Evolutionary conservation across 371 early-diverging fungal species (phyloP), one percentile per base, ranked within the genome.

Genomic region (Haplosporangium sp.): DNA sequence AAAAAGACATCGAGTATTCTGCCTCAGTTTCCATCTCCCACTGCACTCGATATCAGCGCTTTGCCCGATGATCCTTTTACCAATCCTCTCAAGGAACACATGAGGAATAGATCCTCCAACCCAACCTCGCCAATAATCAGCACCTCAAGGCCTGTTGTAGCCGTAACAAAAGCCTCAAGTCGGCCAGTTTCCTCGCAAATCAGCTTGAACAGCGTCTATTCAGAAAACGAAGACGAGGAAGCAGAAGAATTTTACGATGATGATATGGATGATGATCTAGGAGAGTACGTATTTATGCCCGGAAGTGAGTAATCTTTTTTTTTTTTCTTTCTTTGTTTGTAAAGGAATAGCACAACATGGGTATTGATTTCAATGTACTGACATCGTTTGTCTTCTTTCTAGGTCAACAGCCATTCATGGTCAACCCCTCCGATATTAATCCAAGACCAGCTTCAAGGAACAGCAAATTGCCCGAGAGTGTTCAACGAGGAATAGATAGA

Each of bases 361-460:
- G 42, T 42, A 42, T 8, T 42, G 10, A 42, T 42, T 5, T 42
- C 42, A 8, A 42, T 10, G 5, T 42, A 10, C 42, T 42, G 10
- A 42, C 42, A 42, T 5, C 42, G 27, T 45, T 20, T 45, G 17
- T 45, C 19, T 44, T 55, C 19, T 34, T 53, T 11, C 20, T 56
- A 67, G 67, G 27, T 45, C 61, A 19, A 3, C 52, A 61, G 45
- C 76, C 76, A 8, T 76, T 60, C 65, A 71, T 48, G 44, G 72
- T 76, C 48, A 71, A 76, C 39, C 61, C 66, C 4, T 27, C 61
- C 58, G 68, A 71, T 59, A 55, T 76, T 10, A 62, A 55, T 11
- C 8, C 52, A 4, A 65, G 67, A 55, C 59, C 71, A 34, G 6
- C 77, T 9, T 71, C 77, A 13, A 52, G 40, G 10, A 47, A 19